These are phyloP conservation scores for Neurospora sp. DNA, from an alignment of 495 filamentous ascomycete species.

Conservation along the genomic window DNA sequence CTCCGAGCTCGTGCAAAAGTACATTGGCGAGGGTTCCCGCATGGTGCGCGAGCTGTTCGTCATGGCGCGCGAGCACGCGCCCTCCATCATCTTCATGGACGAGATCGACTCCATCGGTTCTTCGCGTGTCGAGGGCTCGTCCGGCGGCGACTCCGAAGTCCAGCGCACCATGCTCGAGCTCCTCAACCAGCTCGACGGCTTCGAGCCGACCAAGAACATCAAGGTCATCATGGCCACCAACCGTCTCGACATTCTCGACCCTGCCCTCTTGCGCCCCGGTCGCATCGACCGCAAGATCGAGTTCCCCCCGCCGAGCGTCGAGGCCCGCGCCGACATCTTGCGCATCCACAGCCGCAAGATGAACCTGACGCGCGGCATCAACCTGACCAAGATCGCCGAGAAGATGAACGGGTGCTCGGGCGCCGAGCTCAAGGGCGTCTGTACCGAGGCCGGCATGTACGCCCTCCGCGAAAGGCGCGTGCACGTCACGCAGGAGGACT, in stretches of 20 bases:
- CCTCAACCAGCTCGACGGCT: constrained; percentile 96
- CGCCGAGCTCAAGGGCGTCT: constrained; percentile 94
- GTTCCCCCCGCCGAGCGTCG: constrained; percentile 94
- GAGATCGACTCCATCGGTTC: constrained; percentile 99
- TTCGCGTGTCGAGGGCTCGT: constrained; percentile 88
- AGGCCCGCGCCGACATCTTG: constrained; percentile 94
- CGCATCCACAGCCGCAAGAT: constrained; percentile 94
- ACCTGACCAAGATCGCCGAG: constrained; percentile 95
- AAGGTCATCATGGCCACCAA: constrained; percentile 99
- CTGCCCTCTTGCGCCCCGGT: constrained; percentile 83
- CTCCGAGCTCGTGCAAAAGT: constrained; percentile 96
- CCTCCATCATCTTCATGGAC: constrained; percentile 99
- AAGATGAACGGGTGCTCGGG: constrained; percentile 99
- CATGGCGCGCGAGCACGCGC: constrained; percentile 97
- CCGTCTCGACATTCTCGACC: constrained; percentile 92
- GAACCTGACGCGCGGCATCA: constrained; percentile 97
- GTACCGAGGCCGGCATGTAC: constrained; percentile 96
- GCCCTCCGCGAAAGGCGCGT: constrained; percentile 89
- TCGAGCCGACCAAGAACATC: constrained; percentile 99
- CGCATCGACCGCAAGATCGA: constrained; percentile 99
- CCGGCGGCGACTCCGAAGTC: constrained; percentile 95
- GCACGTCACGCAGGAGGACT: constrained; percentile 98
- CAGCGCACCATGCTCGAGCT: constrained; percentile 99
- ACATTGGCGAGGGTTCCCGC: constrained; percentile 94
- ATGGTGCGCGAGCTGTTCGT: constrained; percentile 99